A percentile compares a stretch with the other conserved stretches of the same genome.
Conservation (phyloP, 352 stramenopile genomes). For the Lagenidium sp. region DNA sequence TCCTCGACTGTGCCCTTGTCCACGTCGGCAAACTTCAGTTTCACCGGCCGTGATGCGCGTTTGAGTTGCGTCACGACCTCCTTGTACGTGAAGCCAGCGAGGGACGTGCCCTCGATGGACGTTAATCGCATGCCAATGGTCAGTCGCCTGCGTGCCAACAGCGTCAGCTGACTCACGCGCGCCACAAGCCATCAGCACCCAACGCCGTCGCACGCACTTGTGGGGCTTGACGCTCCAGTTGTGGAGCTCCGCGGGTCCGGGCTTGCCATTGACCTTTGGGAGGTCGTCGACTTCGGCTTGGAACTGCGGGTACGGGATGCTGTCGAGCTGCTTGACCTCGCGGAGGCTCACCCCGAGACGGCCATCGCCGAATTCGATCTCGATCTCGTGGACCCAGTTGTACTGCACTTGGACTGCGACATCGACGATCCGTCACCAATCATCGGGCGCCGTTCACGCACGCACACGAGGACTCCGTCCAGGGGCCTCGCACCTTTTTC, state of each 20-base stretch:
- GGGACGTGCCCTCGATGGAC: conserved; percentile 53
- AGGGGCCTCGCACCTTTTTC: conserved; percentile 23
- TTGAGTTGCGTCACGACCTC: conserved; percentile 77
- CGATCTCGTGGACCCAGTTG: conserved; percentile 77
- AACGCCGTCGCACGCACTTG: conserved; percentile 17
- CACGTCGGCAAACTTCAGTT: conserved; percentile 78
- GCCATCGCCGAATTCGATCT: conserved; percentile 80
- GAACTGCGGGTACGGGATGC: conserved; percentile 75
- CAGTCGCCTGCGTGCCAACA: conserved; percentile 32
- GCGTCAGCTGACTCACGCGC: background rate
- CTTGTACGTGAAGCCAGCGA: conserved; percentile 75
- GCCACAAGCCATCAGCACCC: background rate
- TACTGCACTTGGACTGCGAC: conserved; percentile 42
- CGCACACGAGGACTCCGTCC: no score
- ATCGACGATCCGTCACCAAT: no score
- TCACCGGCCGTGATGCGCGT: conserved; percentile 52
- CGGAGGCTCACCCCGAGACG: conserved; percentile 74
- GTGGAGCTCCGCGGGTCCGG: conserved; percentile 75
- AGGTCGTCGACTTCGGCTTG: conserved; percentile 85
- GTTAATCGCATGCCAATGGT: conserved; percentile 82
- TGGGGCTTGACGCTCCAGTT: conserved; percentile 86
- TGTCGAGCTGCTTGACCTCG: conserved; percentile 67
- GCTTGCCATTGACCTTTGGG: conserved; percentile 81
- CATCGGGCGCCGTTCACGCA: no score
- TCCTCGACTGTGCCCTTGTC: conserved; percentile 70